Evolutionary conservation across 164 flowering plant genomes (phyloP), one percentile per base, ranked within the genome.

Genomic region (Chimonanthus praecox): DNA sequence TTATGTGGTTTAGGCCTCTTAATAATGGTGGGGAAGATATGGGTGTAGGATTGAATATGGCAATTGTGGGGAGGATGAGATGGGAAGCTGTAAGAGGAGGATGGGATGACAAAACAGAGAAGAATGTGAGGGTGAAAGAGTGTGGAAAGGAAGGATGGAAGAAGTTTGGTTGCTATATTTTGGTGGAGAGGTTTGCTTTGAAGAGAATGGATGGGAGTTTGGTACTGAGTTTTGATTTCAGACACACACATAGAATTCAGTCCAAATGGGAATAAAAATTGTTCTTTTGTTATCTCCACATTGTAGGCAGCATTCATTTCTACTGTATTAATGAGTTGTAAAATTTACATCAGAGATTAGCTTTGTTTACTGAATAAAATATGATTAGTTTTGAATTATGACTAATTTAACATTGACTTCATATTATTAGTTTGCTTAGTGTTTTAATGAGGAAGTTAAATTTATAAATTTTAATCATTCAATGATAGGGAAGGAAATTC

Each of bases 151-250:
- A 72, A 5, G 73, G 60, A 4, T 85, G 88, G 91, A 81, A 45
- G 67, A 83, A 50, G 50, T 85, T 83, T 77, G 86, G 87, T 2
- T 87, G 85, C 33, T 85, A 82, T 82, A 81, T 86, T 16, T 75
- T 87, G 81, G 85, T 86, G 21, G 94, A 90, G 82, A 87, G 86
- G 20, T 88, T 86, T 75, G 86, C 76, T 46, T 64, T 87, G 73
- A 88, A 65, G 46, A 87, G 88, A 73, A 82, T 86, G 86, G 84
- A 86, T 84, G 85, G 85, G 58, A 86, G 82, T 50, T 63, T 86
- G 79, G 83, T 81, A 0, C 47, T 88, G 46, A 72, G 77, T 7
- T 82, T 71, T 76, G 85, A 80, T 63, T 88, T 84, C 70, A 78
- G 67, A 78, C 94, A 88, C 70, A 77, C 77, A 54, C 79, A 87